These are phyloP conservation scores for Pseudocohnilembus persalinus DNA, from an alignment of 169 alveolate genomes.

Conservation along the genomic window DNA sequence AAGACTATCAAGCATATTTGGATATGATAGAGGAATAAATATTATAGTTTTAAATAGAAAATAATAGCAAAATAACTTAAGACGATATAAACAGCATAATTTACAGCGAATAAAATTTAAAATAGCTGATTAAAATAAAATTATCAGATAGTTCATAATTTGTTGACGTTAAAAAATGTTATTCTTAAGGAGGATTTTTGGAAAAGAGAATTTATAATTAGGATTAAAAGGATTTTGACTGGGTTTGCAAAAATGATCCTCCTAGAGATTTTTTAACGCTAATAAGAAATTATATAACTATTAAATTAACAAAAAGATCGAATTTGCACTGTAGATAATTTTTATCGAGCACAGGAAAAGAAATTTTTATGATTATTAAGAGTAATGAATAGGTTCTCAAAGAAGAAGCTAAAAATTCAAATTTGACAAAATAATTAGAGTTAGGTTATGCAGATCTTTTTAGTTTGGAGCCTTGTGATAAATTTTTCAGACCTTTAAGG, in stretches of 20 bases:
- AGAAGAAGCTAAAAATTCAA: background rate
- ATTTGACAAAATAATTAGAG: background rate
- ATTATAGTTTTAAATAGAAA: constrained; percentile 23
- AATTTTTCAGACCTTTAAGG: constrained; percentile 31
- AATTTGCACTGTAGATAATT: background rate
- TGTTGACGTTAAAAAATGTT: constrained; percentile 26
- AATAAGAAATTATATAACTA: background rate
- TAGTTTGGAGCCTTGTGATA: constrained; percentile 42
- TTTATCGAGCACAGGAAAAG: background rate
- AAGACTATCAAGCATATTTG: background rate
- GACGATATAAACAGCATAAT: background rate
- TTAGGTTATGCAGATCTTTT: constrained; percentile 27
- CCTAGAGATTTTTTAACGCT: constrained; percentile 20
- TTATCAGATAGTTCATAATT: background rate
- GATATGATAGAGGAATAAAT: constrained; percentile 22
- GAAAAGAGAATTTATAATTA: background rate
- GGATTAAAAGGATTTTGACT: constrained; percentile 15
- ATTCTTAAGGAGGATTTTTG: constrained; percentile 31
- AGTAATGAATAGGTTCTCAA: background rate
- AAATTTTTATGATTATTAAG: background rate
- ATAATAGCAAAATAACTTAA: background rate
- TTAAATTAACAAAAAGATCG: background rate
- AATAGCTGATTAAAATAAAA: background rate
- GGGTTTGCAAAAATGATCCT: constrained; percentile 38
- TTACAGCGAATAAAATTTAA: background rate